Conservation (phyloP, 2,329 filamentous ascomycete genomes). For the Ramichloridium luteum region DNA sequence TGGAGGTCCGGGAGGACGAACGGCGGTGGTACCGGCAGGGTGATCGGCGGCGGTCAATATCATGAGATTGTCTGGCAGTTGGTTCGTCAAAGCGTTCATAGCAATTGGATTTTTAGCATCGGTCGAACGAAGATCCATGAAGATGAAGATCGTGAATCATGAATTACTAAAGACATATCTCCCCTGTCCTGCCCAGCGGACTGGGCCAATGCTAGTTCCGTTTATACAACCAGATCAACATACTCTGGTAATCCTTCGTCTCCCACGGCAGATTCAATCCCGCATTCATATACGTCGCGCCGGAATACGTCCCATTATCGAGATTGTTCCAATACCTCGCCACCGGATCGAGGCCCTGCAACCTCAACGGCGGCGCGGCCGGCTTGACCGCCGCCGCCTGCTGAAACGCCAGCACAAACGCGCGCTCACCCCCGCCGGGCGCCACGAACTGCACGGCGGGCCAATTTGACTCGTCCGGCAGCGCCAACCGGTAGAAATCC, state of each 20-base stretch:
- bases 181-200: too few species aligned
- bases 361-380: constrained; percentile 38
- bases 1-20: too few species aligned
- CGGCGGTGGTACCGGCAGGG: too few species aligned
- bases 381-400: constrained; percentile 42
- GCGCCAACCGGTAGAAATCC: constrained; percentile 46
- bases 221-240: constrained; percentile 44
- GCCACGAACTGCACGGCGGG: constrained; percentile 50
- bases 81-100: too few species aligned
- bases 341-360: constrained; percentile 45
- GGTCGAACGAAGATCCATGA: too few species aligned
- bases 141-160: too few species aligned
- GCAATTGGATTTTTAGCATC: too few species aligned
- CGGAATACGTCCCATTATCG: constrained; percentile 42
- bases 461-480: constrained; percentile 49
- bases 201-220: too few species aligned
- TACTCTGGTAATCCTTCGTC: constrained; percentile 44
- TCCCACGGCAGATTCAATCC: constrained; percentile 44
- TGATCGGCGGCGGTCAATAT: too few species aligned
- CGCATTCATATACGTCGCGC: constrained; percentile 50
- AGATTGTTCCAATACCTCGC: constrained; percentile 42
- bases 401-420: constrained; percentile 51
- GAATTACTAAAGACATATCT: too few species aligned
- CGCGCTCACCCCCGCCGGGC: constrained; percentile 34
- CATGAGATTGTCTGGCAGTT: too few species aligned